These are phyloP conservation scores for Emericellopsis atlantica DNA, from an alignment of 2,329 filamentous ascomycete genomes.

Conservation along the genomic window DNA sequence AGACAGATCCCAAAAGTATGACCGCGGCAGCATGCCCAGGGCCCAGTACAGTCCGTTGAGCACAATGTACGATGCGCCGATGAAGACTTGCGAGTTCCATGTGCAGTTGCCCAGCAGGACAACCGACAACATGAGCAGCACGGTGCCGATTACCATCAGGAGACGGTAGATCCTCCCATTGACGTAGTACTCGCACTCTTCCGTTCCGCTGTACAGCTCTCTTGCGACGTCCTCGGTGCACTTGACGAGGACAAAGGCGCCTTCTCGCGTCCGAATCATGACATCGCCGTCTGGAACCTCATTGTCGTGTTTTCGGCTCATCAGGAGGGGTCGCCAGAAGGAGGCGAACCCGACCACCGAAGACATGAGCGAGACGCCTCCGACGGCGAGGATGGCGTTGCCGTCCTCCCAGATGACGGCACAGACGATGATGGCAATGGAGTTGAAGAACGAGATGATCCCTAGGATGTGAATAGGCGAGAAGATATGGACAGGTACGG, in stretches of 20 bases:
- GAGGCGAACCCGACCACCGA: slow-evolving; percentile 43
- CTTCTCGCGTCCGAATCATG: slow-evolving; percentile 47
- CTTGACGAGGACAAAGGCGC: slow-evolving; percentile 43
- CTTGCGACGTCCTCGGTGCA: slow-evolving; percentile 48
- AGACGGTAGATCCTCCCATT: slow-evolving; percentile 30
- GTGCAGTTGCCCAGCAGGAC: slow-evolving; percentile 49
- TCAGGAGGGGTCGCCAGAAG: slow-evolving; percentile 43
- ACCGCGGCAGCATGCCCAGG: slow-evolving; percentile 33
- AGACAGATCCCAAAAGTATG: slow-evolving; percentile 43
- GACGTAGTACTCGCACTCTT: slow-evolving; percentile 45
- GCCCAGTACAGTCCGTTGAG: slow-evolving; percentile 50
- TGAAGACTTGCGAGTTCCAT: slow-evolving; percentile 47
- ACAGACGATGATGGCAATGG: slow-evolving; percentile 30
- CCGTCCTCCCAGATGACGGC: slow-evolving; percentile 25
- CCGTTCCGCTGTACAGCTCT: slow-evolving; percentile 49
- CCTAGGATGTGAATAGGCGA: slow-evolving; percentile 42
- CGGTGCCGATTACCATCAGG: slow-evolving; percentile 44
- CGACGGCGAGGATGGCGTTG: slow-evolving; percentile 27
- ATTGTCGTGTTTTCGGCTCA: slow-evolving; percentile 32
- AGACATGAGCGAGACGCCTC: slow-evolving; percentile 37
- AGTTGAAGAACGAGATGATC: slow-evolving; percentile 34
- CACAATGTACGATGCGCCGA: slow-evolving; percentile 43
- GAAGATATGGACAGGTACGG: slow-evolving; percentile 32
- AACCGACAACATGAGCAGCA: slow-evolving; percentile 47
- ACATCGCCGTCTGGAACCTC: slow-evolving; percentile 43